Conservation (phyloP, 257 asterid species). For the Ilex asprella region DNA sequence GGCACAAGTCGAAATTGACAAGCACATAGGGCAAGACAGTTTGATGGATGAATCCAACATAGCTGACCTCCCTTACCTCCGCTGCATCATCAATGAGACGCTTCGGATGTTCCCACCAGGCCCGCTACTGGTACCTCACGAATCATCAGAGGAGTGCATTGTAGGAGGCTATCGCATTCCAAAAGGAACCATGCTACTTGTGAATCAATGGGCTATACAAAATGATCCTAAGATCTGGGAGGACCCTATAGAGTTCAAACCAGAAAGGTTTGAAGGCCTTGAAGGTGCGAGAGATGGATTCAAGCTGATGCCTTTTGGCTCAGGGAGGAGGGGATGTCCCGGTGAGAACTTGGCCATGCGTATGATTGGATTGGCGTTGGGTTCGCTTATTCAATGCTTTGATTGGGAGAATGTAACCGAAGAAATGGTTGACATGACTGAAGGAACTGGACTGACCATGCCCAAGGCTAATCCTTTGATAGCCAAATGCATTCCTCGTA, state of each 20-base stretch:
- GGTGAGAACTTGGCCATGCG: conserved; percentile 56
- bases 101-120: conserved; percentile 64
- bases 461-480: conserved; percentile 27
- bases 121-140: conserved; percentile 64
- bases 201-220: conserved; percentile 69
- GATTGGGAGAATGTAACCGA: conserved; percentile 35
- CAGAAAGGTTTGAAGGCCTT: conserved; percentile 62
- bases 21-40: conserved; percentile 23
- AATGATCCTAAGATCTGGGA: conserved; percentile 57
- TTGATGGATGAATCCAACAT: conserved; percentile 41
- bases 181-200: conserved; percentile 48
- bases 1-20: conserved; percentile 51
- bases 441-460: conserved; percentile 19
- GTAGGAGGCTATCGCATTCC: conserved; percentile 66
- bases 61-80: conserved; percentile 38
- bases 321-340: conserved; percentile 64
- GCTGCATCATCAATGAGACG: conserved; percentile 45
- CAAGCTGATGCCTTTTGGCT: conserved; percentile 44
- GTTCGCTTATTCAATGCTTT: conserved; percentile 53
- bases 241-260: conserved; percentile 59
- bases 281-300: conserved; percentile 49
- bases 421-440: conserved; percentile 28
- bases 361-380: conserved; percentile 40
- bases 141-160: conserved; percentile 48
- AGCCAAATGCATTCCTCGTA: conserved; percentile 32